phyloP scores from a whole-genome alignment of 768 basidiomycete species.

The Amanita molliuscula region DNA sequence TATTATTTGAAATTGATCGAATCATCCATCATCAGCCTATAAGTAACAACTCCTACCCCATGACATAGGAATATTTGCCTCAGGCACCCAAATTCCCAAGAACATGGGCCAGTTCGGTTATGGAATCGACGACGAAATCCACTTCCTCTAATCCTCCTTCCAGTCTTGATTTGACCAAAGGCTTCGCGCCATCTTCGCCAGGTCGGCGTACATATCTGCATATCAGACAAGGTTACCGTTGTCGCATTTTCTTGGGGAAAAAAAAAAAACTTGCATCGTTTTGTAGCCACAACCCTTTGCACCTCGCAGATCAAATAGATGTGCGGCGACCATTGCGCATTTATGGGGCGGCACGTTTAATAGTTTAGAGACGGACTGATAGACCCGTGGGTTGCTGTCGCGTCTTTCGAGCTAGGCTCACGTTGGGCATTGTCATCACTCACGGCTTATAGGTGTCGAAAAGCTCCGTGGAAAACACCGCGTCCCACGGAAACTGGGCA shows the following conservation, averaged over 20 bases:
- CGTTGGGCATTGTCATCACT: conserved; percentile 11
- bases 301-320: conserved; percentile 44
- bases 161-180: conserved; percentile 19
- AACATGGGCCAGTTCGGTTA: conserved; percentile 35
- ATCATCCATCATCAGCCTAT: no score
- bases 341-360: conserved; percentile 37
- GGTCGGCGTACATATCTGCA: conserved; percentile 43
- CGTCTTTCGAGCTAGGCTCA: background rate
- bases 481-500: conserved; percentile 54
- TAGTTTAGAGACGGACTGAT: conserved; percentile 37
- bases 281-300: conserved; percentile 43
- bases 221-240: no score
- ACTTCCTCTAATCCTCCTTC: conserved; percentile 37
- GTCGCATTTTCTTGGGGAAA: background rate
- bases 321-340: conserved; percentile 58
- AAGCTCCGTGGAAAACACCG: conserved; percentile 48
- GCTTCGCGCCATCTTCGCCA: conserved; percentile 28
- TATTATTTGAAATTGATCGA: no score
- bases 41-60: no score
- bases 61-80: no score
- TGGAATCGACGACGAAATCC: conserved; percentile 42
- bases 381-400: conserved; percentile 39
- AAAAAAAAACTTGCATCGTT: conserved; percentile 23
- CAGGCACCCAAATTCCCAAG: conserved; percentile 1
- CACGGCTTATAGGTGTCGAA: conserved; percentile 60